phyloP scores from a whole-genome alignment of 331 rosid species.

The Ulmus americana region DNA sequence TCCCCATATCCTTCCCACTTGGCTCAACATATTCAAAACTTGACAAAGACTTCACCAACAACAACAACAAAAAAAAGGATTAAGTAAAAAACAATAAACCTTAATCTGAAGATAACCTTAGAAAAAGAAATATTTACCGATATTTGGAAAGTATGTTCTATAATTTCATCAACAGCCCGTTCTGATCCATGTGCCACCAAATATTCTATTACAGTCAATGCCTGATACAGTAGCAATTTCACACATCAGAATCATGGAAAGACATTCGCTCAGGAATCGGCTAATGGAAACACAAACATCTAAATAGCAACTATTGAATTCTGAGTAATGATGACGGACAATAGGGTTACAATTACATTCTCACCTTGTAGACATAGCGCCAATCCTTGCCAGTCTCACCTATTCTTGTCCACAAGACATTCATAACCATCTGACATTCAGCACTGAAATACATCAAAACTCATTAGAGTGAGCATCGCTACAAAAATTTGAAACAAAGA shows the following conservation, averaged over 20 bases:
- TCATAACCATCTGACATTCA: slow-evolving; percentile 98
- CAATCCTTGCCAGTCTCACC: slow-evolving; percentile 92
- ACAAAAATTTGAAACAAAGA: slow-evolving; percentile 4
- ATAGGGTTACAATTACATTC: slow-evolving; percentile 5
- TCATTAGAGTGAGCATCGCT: slow-evolving; percentile 19
- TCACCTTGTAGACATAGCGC: slow-evolving; percentile 95
- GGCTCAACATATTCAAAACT: slow-evolving; percentile 96
- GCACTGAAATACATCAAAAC: slow-evolving; percentile 51
- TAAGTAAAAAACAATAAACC: slow-evolving; percentile 21
- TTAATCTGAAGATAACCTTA: slow-evolving; percentile 12
- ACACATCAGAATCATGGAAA: slow-evolving; percentile 9
- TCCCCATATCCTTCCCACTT: slow-evolving; percentile 86
- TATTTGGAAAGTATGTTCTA: slow-evolving; percentile 94
- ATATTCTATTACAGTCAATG: slow-evolving; percentile 94
- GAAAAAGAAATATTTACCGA: slow-evolving; percentile 46
- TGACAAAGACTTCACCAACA: slow-evolving; percentile 62
- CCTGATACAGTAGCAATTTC: slow-evolving; percentile 45
- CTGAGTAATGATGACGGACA: neutral
- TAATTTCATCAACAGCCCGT: slow-evolving; percentile 95
- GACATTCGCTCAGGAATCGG: neutral
- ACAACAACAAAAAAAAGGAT: neutral
- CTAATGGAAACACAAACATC: neutral
- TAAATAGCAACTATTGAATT: neutral
- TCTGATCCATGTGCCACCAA: slow-evolving; percentile 90
- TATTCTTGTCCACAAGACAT: slow-evolving; percentile 92